phyloP scores from a whole-genome alignment of 2,329 filamentous ascomycete species.

The Fusarium newnesense region DNA sequence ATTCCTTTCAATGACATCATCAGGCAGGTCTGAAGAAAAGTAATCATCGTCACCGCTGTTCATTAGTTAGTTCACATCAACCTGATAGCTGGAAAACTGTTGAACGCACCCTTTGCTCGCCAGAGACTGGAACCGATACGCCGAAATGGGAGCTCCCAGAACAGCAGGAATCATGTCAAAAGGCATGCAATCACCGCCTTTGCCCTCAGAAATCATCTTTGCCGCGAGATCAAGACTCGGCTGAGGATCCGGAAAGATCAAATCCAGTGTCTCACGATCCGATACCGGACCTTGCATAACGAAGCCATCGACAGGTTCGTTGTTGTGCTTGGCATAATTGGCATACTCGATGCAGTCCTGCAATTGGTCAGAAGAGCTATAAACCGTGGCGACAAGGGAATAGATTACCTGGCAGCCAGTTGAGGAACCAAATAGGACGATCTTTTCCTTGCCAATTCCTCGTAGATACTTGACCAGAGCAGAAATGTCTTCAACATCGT shows the following conservation, averaged over 20 bases:
- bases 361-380: not conserved
- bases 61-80: slow-evolving; percentile 2
- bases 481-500: slow-evolving; percentile 65
- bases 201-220: slow-evolving; percentile 65
- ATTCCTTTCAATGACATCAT: slow-evolving; percentile 65
- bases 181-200: slow-evolving; percentile 65
- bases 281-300: slow-evolving; percentile 85
- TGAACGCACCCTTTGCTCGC: slow-evolving; percentile 59
- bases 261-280: slow-evolving; percentile 73
- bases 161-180: slow-evolving; percentile 53
- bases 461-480: slow-evolving; percentile 65
- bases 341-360: slow-evolving; percentile 69
- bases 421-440: slow-evolving; percentile 68
- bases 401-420: slow-evolving; percentile 64
- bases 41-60: slow-evolving; percentile 81
- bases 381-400: not conserved
- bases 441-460: slow-evolving; percentile 59
- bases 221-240: slow-evolving; percentile 60
- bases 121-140: slow-evolving; percentile 64
- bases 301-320: slow-evolving; percentile 74
- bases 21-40: slow-evolving; percentile 81
- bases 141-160: slow-evolving; percentile 60
- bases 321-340: slow-evolving; percentile 53
- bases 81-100: not conserved
- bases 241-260: slow-evolving; percentile 58